phyloP scores from a whole-genome alignment of 208 protist species.

The Vickermania ingenoplastis region DNA sequence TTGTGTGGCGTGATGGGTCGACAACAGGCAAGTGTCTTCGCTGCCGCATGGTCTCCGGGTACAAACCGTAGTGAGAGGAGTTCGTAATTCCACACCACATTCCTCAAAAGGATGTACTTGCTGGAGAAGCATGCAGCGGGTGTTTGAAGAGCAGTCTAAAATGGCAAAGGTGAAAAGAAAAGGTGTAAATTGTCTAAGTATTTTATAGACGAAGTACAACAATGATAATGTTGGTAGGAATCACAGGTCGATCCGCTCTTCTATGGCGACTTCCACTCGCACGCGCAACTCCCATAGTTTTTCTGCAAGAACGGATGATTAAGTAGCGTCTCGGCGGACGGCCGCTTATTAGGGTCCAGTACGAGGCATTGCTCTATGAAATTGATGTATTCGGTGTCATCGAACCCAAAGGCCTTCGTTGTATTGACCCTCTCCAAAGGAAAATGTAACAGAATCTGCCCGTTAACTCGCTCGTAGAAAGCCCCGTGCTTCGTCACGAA shows the following conservation, averaged over 20 bases:
- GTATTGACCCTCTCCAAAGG: conserved; percentile 19
- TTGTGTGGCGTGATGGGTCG: too few relatives aligned
- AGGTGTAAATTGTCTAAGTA: too few relatives aligned
- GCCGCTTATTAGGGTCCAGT: conserved; percentile 17
- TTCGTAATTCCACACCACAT: too few relatives aligned
- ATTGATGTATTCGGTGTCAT: conserved; percentile 30
- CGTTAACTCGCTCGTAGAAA: conserved; percentile 15
- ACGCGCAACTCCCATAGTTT: conserved; percentile 4
- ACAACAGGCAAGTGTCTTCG: too few relatives aligned
- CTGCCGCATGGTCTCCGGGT: too few relatives aligned
- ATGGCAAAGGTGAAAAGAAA: too few relatives aligned
- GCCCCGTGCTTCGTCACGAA: conserved; percentile 7
- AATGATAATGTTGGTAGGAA: too few relatives aligned
- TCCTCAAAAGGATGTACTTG: too few relatives aligned
- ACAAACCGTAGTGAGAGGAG: too few relatives aligned
- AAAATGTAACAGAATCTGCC: conserved; percentile 8
- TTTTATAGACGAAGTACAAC: too few relatives aligned
- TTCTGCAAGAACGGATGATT: conserved; percentile 20
- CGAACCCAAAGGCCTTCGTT: conserved; percentile 35
- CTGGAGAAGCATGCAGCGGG: too few relatives aligned
- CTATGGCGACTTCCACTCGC: not conserved
- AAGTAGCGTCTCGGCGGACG: conserved; percentile 19
- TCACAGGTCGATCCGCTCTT: not conserved
- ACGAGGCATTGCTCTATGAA: conserved; percentile 24
- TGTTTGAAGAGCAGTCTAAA: too few relatives aligned